Percentiles rank a stretch among this genome's conserved stretches.
Conservation (phyloP, 192 early-diverging fungal genomes). For the Podila epicladia region DNA sequence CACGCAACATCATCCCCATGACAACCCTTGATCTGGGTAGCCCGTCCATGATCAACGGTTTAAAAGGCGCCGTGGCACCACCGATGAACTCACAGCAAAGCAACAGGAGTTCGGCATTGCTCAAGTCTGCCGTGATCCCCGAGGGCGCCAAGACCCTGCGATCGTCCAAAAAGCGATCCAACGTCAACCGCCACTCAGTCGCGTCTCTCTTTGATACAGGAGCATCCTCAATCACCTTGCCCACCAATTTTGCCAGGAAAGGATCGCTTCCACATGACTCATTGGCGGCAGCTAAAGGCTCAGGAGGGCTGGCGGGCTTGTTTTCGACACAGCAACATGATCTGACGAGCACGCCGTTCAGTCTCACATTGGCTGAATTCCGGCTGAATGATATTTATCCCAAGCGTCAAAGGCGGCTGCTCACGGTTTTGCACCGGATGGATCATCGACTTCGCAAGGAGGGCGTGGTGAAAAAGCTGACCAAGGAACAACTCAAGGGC, state of each 20-base stretch:
- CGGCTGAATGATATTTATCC: slow-evolving; percentile 49
- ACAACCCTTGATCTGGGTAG: slow-evolving; percentile 3
- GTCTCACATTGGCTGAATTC: slow-evolving; percentile 54
- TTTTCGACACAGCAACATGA: slow-evolving; percentile 34
- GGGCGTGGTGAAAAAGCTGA: slow-evolving; percentile 45
- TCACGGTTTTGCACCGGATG: slow-evolving; percentile 49
- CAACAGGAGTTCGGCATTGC: not conserved
- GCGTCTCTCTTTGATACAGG: not conserved
- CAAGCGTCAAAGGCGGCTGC: slow-evolving; percentile 37
- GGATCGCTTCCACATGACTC: slow-evolving; percentile 36
- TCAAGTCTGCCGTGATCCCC: not conserved
- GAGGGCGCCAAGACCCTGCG: not conserved
- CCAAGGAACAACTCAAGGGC: slow-evolving; percentile 51
- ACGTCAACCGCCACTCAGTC: not conserved
- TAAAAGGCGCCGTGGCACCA: not conserved
- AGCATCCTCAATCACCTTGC: slow-evolving; percentile 10
- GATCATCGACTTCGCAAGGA: slow-evolving; percentile 47
- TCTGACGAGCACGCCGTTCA: slow-evolving; percentile 36
- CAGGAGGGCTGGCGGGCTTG: slow-evolving; percentile 27
- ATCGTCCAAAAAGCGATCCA: not conserved
- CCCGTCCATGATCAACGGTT: not conserved
- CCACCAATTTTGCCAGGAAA: slow-evolving; percentile 45
- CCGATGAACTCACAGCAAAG: not conserved
- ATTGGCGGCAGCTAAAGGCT: not conserved
- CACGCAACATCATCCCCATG: not conserved